Evolutionary conservation across 495 filamentous ascomycete species (phyloP).

Genomic region (Neurospora terricola): DNA sequence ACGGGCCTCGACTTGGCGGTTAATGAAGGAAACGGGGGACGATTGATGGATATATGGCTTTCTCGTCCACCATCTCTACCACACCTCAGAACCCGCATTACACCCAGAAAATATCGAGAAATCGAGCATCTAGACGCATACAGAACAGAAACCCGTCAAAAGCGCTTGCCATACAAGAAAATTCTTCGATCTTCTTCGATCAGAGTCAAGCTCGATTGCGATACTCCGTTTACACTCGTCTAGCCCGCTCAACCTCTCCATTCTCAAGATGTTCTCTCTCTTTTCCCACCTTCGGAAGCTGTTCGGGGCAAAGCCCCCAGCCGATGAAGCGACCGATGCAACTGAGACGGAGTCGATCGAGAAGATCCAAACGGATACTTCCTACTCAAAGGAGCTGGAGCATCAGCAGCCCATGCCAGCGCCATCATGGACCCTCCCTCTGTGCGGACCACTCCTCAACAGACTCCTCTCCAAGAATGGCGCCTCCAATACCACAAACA

Average conservation of each 20-base stretch:
- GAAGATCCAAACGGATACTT: neutral
- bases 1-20: neutral
- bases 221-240: neutral
- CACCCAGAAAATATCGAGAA: neutral
- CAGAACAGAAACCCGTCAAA: neutral
- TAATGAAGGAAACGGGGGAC: neutral
- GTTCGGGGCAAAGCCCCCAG: neutral
- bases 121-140: neutral
- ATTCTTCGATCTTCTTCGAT: neutral
- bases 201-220: neutral
- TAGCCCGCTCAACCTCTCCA: neutral
- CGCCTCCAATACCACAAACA: neutral
- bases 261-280: neutral
- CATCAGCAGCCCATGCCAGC: neutral
- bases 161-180: neutral
- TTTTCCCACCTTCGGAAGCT: neutral
- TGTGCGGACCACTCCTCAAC: neutral
- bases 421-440: neutral
- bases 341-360: neutral
- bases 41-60: neutral
- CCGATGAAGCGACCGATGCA: neutral
- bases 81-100: neutral
- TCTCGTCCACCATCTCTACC: neutral
- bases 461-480: neutral
- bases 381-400: neutral